Evolutionary conservation across 192 early-diverging fungal species (phyloP), one percentile per base, ranked within the genome.

Genomic region (Diversispora epigaea): DNA sequence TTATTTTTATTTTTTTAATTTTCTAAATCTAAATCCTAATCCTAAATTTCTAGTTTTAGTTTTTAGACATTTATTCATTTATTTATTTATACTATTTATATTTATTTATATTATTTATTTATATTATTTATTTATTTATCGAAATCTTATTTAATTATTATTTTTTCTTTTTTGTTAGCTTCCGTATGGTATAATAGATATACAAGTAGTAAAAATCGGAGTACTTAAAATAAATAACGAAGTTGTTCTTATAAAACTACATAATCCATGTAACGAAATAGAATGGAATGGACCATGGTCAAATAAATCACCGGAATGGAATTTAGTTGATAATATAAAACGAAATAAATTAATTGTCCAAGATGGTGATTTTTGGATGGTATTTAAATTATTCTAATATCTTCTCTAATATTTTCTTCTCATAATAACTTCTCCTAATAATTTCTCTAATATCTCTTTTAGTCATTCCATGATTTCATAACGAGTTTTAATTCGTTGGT

Each of bases 341-440:
- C 65, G 80, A 60, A 84, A 69, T 45, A 52, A 82, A 74, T 49
- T 86, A 32, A 39, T 62, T 22, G 81, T 74, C 19, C 61, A 80
- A 21, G 76, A 76, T 68, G 84, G 84, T 7, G 75, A 79, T 64
- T 85, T 85, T 77, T 85, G 81, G 73, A 85, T 85, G 84, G 84
- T 85, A 73, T n/a, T 73, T 25, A 14, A 49, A 25, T 47, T 56
- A 54, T 15, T 43, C n/a, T 57, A 25, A 41, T 54, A 45, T 10
- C 46, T 55, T 6, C 8, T 78, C 47, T 73, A 49, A 50, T 72
- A 83, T 17, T 55, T 56, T 45, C 22, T 22, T 40, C 39, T 4
- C 8, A 0, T 54, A 54, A 17, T 14, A 17, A 54, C 50, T 54
- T 54, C 12, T 54, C n/a, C 25, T 77, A 32, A 17, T 39, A 21